phyloP scores from a whole-genome alignment of 768 basidiomycete species.

The Lactarius trivialis region DNA sequence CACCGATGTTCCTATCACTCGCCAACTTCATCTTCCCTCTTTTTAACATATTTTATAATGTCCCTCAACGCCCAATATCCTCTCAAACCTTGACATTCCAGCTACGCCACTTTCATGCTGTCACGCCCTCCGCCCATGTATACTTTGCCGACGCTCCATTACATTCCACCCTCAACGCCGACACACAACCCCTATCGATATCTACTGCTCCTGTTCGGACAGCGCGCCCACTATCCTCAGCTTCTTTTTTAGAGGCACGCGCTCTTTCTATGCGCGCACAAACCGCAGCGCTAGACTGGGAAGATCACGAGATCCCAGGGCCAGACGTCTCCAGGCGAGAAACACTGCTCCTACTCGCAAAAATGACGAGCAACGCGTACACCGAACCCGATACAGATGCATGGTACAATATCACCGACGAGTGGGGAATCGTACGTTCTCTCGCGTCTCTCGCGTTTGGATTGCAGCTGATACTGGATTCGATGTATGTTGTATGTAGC shows the following conservation, averaged over 20 bases:
- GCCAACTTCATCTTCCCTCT: background rate
- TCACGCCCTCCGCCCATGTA: slow-evolving; percentile 38
- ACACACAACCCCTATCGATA: slow-evolving; percentile 10
- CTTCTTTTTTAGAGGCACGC: slow-evolving; percentile 4
- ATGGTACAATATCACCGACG: slow-evolving; percentile 72
- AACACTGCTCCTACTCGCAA: slow-evolving; percentile 76
- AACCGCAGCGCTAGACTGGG: slow-evolving; percentile 54
- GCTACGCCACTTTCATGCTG: slow-evolving; percentile 56
- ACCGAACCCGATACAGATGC: slow-evolving; percentile 46
- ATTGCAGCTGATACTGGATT: background rate
- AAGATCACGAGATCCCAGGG: slow-evolving; percentile 60
- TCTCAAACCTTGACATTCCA: slow-evolving; percentile 37
- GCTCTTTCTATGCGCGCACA: slow-evolving; percentile 30
- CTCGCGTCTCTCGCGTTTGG: background rate
- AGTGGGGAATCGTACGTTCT: slow-evolving; percentile 52
- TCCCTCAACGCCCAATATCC: background rate
- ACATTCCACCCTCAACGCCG: slow-evolving; percentile 17
- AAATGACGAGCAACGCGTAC: slow-evolving; percentile 96
- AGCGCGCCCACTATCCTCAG: slow-evolving; percentile 2
- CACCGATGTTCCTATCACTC: slow-evolving; percentile 1
- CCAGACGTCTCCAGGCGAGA: slow-evolving; percentile 75
- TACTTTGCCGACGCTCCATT: slow-evolving; percentile 46
- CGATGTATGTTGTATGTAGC: slow-evolving; percentile 32
- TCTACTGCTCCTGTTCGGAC: background rate
- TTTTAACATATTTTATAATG: background rate